Percentiles rank a stretch among this genome's conserved stretches.
Evolutionary conservation across 2,329 filamentous ascomycete species (phyloP).

Genomic region (Aspergillus luchuensis): DNA sequence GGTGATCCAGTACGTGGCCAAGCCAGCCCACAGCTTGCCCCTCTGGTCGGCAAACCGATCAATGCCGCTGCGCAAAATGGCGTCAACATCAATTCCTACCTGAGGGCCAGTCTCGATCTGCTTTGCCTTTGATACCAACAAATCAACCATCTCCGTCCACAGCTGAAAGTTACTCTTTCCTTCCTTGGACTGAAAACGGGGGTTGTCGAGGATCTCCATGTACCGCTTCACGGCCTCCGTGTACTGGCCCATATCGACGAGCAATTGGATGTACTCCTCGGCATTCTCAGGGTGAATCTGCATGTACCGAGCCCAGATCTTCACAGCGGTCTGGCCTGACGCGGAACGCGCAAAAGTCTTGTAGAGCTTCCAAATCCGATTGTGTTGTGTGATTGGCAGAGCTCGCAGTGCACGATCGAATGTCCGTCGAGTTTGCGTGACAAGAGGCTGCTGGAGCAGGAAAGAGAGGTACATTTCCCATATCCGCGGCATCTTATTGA

Average conservation of each 20-base stretch:
- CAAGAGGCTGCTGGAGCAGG: slow-evolving; percentile 84
- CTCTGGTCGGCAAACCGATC: slow-evolving; percentile 88
- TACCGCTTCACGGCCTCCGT: slow-evolving; percentile 90
- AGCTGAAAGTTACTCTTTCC: slow-evolving; percentile 94
- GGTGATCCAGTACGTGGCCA: slow-evolving; percentile 96
- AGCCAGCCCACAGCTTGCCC: slow-evolving; percentile 89
- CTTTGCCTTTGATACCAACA: slow-evolving; percentile 86
- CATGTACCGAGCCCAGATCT: slow-evolving; percentile 94
- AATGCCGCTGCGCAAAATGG: slow-evolving; percentile 90
- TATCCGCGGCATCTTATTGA: slow-evolving; percentile 98
- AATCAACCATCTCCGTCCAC: slow-evolving; percentile 96
- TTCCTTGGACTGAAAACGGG: slow-evolving; percentile 86
- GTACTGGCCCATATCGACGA: slow-evolving; percentile 78
- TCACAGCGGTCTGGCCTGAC: slow-evolving; percentile 84
- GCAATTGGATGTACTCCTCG: slow-evolving; percentile 90
- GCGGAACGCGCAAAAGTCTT: slow-evolving; percentile 88
- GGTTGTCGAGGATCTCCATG: slow-evolving; percentile 88
- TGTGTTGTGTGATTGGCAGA: slow-evolving; percentile 90
- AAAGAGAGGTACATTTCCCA: slow-evolving; percentile 98
- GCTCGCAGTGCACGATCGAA: slow-evolving; percentile 93
- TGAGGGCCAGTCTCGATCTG: slow-evolving; percentile 80
- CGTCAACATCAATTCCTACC: slow-evolving; percentile 83
- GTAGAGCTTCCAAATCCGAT: slow-evolving; percentile 91
- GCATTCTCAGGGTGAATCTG: slow-evolving; percentile 94
- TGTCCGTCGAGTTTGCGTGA: slow-evolving; percentile 80